Evolutionary conservation across 768 basidiomycete species (phyloP).

Genomic region (Lactarius sp.): DNA sequence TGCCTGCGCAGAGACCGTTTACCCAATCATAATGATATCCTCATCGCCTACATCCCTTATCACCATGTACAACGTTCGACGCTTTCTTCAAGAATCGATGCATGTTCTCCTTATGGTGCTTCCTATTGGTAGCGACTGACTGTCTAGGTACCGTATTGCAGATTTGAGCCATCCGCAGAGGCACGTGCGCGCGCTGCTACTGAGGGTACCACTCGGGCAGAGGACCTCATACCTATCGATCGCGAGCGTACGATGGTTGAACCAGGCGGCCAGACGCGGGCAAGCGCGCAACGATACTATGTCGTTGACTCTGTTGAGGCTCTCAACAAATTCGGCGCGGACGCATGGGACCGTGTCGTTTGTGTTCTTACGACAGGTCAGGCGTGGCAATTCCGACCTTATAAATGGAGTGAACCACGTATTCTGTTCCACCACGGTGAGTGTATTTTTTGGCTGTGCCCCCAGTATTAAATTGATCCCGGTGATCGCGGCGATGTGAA

Average conservation of each 20-base stretch:
- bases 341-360: constrained; percentile 95
- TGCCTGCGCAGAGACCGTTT: constrained; percentile 56
- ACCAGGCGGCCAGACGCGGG: constrained; percentile 55
- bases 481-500: constrained; percentile 31
- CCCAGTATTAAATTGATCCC: not conserved
- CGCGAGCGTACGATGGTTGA: constrained; percentile 73
- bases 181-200: constrained; percentile 63
- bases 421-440: constrained; percentile 90
- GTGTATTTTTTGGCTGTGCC: constrained; percentile 26
- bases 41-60: constrained; percentile 92
- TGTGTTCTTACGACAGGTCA: constrained; percentile 99
- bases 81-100: constrained; percentile 86
- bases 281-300: constrained; percentile 55
- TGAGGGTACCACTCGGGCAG: constrained; percentile 68
- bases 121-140: not conserved
- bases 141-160: not conserved
- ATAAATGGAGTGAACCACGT: constrained; percentile 94
- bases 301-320: constrained; percentile 93
- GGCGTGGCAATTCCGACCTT: constrained; percentile 95
- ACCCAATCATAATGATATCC: constrained; percentile 96
- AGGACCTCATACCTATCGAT: constrained; percentile 86
- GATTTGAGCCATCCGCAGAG: constrained; percentile 68
- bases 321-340: constrained; percentile 83
- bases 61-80: constrained; percentile 96
- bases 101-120: constrained; percentile 30